Evolutionary conservation across 176 grass and related monocot species (phyloP), one percentile per base, ranked within the genome.

Genomic region (Oropetium thomaeum): DNA sequence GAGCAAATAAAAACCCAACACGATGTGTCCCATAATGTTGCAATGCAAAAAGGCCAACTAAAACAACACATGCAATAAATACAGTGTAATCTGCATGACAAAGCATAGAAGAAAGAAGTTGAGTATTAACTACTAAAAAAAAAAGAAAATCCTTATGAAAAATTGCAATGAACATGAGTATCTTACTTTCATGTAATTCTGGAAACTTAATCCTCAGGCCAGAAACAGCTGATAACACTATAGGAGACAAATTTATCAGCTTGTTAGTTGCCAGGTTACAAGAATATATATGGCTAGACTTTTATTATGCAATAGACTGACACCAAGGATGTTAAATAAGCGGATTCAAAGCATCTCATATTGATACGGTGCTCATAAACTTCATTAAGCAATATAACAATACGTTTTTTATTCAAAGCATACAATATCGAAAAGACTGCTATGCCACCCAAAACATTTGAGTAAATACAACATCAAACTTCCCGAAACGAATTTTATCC

Each of bases 121-220:
- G n/a, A n/a, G n/a, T n/a, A n/a, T n/a, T n/a, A n/a, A n/a, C 37
- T 28, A 11, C 48, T 34, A 65, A 54, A 25, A 79, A 28, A n/a
- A n/a, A n/a, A n/a, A n/a, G n/a, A n/a, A n/a, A 83, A 62, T 63
- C 15, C 54, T 45, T 60, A 57, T 65, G 30, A 34, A 51, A 7
- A 43, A 52, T 49, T 4, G 12, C 47, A 54, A 40, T 10, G 32
- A 55, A 19, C 10, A 57, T 2, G 23, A 52, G 17, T 19, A 44
- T 32, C 85, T 93, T 93, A 97, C 93, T 93, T 87, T 97, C 88
- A 80, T 97, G 90, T 49, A 97, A 74, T 69, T 78, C 83, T 37
- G 93, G 93, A 74, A 87, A 84, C 70, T 93, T 97, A 20, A 89
- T 87, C 79, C 81, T 86, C 26, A 97, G 90, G 59, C 93, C 93